These are phyloP conservation scores for Meyerozyma guilliermondii DNA, from an alignment of 1,139 yeast species.

Conservation along the genomic window DNA sequence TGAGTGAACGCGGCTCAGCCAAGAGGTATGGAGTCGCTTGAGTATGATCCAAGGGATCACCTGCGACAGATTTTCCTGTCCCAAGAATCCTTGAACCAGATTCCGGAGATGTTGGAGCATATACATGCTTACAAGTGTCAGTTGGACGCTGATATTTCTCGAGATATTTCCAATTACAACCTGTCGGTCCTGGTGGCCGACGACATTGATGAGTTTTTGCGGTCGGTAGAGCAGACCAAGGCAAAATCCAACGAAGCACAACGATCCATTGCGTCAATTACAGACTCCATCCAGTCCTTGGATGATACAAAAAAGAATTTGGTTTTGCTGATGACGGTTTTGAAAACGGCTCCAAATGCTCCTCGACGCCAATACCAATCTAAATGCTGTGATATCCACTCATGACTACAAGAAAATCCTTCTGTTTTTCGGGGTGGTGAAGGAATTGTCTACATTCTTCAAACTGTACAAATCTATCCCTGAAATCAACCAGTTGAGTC, in stretches of 20 bases:
- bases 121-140: conserved; percentile 40
- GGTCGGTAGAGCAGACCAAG: conserved; percentile 24
- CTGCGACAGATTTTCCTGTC: conserved; percentile 33
- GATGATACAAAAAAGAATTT: conserved; percentile 82
- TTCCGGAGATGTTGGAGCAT: conserved; percentile 41
- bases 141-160: conserved; percentile 36
- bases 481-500: conserved; percentile 69
- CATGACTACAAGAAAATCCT: conserved; percentile 62
- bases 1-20: background rate
- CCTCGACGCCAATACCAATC: conserved; percentile 67
- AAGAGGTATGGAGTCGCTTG: conserved; percentile 10
- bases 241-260: conserved; percentile 44
- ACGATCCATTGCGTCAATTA: conserved; percentile 59
- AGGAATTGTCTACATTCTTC: conserved; percentile 73
- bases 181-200: conserved; percentile 25
- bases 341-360: conserved; percentile 86
- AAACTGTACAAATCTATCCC: conserved; percentile 79
- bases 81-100: conserved; percentile 39
- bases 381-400: conserved; percentile 41
- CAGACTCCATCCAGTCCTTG: conserved; percentile 68
- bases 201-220: conserved; percentile 46
- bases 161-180: conserved; percentile 25
- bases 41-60: conserved; percentile 30
- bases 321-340: conserved; percentile 76
- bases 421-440: conserved; percentile 67